Evolutionary conservation across 345 rosid species (phyloP).

Genomic region (Mangifera indica): DNA sequence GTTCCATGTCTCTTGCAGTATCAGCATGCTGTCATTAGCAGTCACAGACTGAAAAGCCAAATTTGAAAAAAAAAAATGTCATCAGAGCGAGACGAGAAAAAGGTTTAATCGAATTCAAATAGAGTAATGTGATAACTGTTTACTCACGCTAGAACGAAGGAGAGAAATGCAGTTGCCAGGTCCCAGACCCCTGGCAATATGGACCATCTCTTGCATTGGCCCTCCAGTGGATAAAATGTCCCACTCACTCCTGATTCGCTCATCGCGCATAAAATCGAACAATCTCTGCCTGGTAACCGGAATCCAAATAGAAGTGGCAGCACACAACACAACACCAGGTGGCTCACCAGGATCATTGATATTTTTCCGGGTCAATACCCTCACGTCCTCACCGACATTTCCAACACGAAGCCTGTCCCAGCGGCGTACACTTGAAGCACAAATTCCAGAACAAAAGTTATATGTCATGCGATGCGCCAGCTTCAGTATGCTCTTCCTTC

Average conservation of each 20-base stretch:
- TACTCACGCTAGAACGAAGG: slow-evolving; percentile 52
- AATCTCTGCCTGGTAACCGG: slow-evolving; percentile 47
- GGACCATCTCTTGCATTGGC: slow-evolving; percentile 43
- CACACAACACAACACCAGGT: slow-evolving; percentile 51
- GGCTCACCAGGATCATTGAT: slow-evolving; percentile 45
- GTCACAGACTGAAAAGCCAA: slow-evolving; percentile 32
- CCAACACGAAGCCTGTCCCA: slow-evolving; percentile 54
- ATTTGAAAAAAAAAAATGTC: background rate
- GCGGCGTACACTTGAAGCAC: slow-evolving; percentile 39
- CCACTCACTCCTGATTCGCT: slow-evolving; percentile 53
- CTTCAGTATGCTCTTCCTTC: slow-evolving; percentile 52
- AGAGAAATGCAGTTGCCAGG: slow-evolving; percentile 48
- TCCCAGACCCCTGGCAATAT: slow-evolving; percentile 41
- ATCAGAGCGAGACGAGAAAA: no score
- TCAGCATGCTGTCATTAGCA: slow-evolving; percentile 42
- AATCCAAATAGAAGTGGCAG: slow-evolving; percentile 65
- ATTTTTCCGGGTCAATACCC: slow-evolving; percentile 49
- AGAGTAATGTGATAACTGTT: background rate
- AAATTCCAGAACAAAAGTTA: slow-evolving; percentile 54
- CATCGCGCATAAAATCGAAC: slow-evolving; percentile 58
- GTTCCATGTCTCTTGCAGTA: slow-evolving; percentile 66
- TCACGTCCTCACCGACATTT: slow-evolving; percentile 44
- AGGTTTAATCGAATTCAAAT: no score
- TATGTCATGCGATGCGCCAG: slow-evolving; percentile 56
- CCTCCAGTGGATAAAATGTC: slow-evolving; percentile 53